phyloP scores from a whole-genome alignment of 192 early-diverging fungal species.

The Coemansia sp. region DNA sequence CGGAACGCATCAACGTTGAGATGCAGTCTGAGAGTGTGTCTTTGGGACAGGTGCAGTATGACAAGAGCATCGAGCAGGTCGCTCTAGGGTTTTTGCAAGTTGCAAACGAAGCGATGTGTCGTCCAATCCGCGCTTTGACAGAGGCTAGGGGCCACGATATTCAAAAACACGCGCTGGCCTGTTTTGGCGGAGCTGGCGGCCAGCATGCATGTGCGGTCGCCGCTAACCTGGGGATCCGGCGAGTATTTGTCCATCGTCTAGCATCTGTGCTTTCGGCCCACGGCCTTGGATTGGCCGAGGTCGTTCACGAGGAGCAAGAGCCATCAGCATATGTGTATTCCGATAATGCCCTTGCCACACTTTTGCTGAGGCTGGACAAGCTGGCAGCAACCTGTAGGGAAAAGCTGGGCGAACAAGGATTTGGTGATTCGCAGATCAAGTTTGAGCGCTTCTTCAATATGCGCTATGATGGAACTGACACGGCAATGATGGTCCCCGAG shows the following conservation, averaged over 20 bases:
- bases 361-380: constrained; percentile 59
- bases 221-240: constrained; percentile 77
- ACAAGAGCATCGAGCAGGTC: constrained; percentile 81
- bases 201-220: constrained; percentile 98
- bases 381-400: constrained; percentile 54
- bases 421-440: constrained; percentile 57
- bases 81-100: constrained; percentile 95
- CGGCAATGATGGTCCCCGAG: constrained; percentile 86
- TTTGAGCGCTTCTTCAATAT: constrained; percentile 81
- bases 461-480: constrained; percentile 93
- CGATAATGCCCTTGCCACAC: constrained; percentile 27
- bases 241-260: constrained; percentile 85
- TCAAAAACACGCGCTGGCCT: constrained; percentile 79
- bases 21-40: constrained; percentile 37
- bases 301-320: constrained; percentile 89
- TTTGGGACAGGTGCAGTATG: constrained; percentile 15
- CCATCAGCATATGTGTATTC: constrained; percentile 67
- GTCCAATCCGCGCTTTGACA: constrained; percentile 90
- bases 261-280: constrained; percentile 94
- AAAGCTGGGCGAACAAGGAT: constrained; percentile 74
- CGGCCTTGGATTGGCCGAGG: constrained; percentile 86
- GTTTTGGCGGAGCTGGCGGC: constrained; percentile 95
- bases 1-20: constrained; percentile 65
- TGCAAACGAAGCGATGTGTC: constrained; percentile 96
- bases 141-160: constrained; percentile 92